Base-by-base conservation (phyloP, 2,329 filamentous ascomycete genomes). In the Nigrograna mackinnonii region DNA sequence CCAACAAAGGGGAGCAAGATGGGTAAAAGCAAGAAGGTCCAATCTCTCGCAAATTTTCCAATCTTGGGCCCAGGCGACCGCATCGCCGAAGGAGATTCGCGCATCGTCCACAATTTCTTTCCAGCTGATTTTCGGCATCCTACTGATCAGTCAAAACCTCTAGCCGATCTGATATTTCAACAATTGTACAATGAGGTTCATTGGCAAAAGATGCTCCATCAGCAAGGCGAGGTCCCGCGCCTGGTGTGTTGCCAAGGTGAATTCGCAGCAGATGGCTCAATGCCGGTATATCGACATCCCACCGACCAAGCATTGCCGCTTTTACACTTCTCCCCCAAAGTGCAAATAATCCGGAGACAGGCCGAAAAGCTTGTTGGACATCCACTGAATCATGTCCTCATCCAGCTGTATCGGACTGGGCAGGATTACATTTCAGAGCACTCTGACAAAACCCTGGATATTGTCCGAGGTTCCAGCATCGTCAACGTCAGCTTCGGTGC, bases 351-450 rank as follows among this genome's bases (percentile, higher is more conserved):
- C 44, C 84, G 85, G 45, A 66, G 71, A 12, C 78, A 79, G 41
- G 85, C 90, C 0, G 89, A 96, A 65, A 76, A 79, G 42, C 74
- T 82, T 13, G 77, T 95, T 1, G 86, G 88, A 0, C 94, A 97
- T 58, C 73, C 81, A 1, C 71, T 99, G 31, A 99, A 99, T 59
- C 94, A 99, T 64, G 91, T 85, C 1, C 73, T 99, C 35, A 95
- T 99, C 34, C 94, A 99, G 62, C 81, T 91, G 44, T 99, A 99
- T 62, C 88, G 94, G n/a, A 79, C 80, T 54, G 89, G 92, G 3
- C 83, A 82, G 35, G 94, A 99, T 69, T 90, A 90, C 64, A 99
- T 99, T 49, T 94, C 89, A 1, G 94, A 99, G 64, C 94, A 99
- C 62, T 95, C 90, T 28, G 94, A 99, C 66, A 99, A 99, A 71